Conservation (phyloP, 192 early-diverging fungal species). For the Paraglomus brasilianum region DNA sequence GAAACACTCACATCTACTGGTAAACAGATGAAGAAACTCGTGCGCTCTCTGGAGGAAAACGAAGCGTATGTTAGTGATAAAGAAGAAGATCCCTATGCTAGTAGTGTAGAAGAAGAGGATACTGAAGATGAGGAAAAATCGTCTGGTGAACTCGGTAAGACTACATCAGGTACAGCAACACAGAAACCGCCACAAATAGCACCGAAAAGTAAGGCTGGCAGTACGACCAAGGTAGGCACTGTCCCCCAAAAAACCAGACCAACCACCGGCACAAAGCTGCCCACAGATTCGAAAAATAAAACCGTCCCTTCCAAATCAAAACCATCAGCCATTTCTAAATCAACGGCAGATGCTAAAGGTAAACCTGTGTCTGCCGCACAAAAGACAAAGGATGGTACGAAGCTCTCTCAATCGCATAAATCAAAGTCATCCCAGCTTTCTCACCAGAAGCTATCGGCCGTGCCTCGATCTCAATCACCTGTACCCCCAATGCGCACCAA, state of each 20-base stretch:
- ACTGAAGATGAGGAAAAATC: constrained; percentile 17
- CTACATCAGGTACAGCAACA: constrained; percentile 1
- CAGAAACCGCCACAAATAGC: constrained; percentile 28
- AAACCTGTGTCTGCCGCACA: too few species aligned
- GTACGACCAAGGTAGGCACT: constrained; percentile 20
- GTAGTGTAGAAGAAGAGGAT: constrained; percentile 35
- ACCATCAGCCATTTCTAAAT: too few species aligned
- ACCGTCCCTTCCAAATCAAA: background rate
- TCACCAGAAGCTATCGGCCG: background rate
- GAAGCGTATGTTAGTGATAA: constrained; percentile 61
- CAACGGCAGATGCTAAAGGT: too few species aligned
- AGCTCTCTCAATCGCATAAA: background rate
- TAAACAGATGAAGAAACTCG: constrained; percentile 60
- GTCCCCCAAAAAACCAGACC: constrained; percentile 27
- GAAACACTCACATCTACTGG: constrained; percentile 41
- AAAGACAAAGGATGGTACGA: background rate
- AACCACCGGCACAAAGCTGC: background rate
- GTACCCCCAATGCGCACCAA: constrained; percentile 30
- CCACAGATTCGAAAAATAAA: background rate
- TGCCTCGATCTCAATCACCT: background rate
- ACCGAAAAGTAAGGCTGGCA: constrained; percentile 14
- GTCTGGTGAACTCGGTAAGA: background rate
- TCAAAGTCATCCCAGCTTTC: background rate
- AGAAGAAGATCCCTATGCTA: constrained; percentile 56
- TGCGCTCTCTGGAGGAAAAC: constrained; percentile 64